Conservation (phyloP, 192 early-diverging fungal species). For the Geranomyces michiganensis region DNA sequence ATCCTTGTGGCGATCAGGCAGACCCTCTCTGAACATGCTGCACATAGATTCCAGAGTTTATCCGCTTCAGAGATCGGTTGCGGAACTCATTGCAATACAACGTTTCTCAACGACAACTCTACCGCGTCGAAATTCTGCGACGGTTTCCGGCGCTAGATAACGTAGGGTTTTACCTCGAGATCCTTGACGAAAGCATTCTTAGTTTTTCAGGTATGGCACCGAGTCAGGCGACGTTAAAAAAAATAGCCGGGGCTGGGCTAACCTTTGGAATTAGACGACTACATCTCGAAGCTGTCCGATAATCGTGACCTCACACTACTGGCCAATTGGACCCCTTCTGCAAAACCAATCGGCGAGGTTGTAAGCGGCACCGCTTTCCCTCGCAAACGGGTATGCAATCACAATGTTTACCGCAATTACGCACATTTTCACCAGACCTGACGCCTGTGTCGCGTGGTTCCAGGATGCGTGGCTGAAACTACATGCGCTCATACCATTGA, state of each 20-base stretch:
- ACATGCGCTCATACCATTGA: constrained; percentile 40
- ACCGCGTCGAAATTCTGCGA: constrained; percentile 58
- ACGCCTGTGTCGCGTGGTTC: constrained; percentile 14
- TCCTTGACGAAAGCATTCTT: constrained; percentile 5
- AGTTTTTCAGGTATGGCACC: constrained; percentile 9
- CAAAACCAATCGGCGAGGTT: constrained; percentile 37
- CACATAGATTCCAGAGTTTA: constrained; percentile 78
- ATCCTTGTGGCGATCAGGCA: background rate
- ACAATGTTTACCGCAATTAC: no score
- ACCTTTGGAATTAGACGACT: constrained; percentile 35
- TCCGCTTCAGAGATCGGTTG: constrained; percentile 75
- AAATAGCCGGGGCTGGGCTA: background rate
- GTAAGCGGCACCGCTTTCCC: constrained; percentile 31
- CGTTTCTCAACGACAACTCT: constrained; percentile 64
- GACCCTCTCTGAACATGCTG: background rate
- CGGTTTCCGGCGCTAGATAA: constrained; percentile 9
- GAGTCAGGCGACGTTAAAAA: no score
- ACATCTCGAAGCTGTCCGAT: constrained; percentile 55
- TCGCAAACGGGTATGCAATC: constrained; percentile 8
- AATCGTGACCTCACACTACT: constrained; percentile 76
- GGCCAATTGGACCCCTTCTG: constrained; percentile 53
- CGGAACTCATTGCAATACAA: constrained; percentile 74
- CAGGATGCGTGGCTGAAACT: constrained; percentile 42
- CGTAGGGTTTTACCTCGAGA: constrained; percentile 10
- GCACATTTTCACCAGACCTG: constrained; percentile 30